Base-by-base conservation (phyloP, 2,329 filamentous ascomycete species). In the Colletotrichum theobromicola region DNA sequence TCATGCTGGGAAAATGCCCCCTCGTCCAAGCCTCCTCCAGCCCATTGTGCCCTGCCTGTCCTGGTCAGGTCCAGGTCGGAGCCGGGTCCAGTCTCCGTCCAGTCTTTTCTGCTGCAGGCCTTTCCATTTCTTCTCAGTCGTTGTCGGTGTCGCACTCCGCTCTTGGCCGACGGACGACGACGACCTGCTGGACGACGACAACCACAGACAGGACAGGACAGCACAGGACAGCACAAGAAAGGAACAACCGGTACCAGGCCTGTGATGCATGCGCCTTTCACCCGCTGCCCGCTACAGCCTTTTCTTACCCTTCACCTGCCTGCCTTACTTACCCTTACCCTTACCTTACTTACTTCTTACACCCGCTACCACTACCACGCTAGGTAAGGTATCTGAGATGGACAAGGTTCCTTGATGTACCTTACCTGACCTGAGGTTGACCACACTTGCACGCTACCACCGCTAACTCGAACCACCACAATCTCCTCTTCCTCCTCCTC, bases 101-200 rank as follows among this genome's bases (percentile, higher is more conserved):
- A 16, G 58, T 50, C 58, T 42, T 24, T 69, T 60, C 65, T 60
- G 67, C 67, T 64, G 61, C 67, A 71, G 60, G 67, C 60, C 53
- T 65, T 70, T 66, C 53, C 71, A 21, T 55, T 74, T 64, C 60
- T 37, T 53, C 60, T 65, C 24, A 60, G 53, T 26, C 53, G 21
- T 28, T 28, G 26, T 28, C 53, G 53, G 10, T 28, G 42, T 46
- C 42, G 42, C 42, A 46, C 42, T 46, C 42, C 42, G 42, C 42
- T 46, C 42, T 46, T 46, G 18, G 42, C 42, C n/a, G 42, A 21
- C 42, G 42, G 42, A 46, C n/a, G n/a, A 32, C 30, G 10, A 32
- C 30, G 10, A 32, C 30, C n/a, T n/a, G n/a, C n/a, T n/a, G n/a
- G 10, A 32, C 42, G 7, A 46, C 10, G 42, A 9, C 42, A 13